phyloP scores from a whole-genome alignment of 495 filamentous ascomycete species.

The Stereocaulon alpinum region DNA sequence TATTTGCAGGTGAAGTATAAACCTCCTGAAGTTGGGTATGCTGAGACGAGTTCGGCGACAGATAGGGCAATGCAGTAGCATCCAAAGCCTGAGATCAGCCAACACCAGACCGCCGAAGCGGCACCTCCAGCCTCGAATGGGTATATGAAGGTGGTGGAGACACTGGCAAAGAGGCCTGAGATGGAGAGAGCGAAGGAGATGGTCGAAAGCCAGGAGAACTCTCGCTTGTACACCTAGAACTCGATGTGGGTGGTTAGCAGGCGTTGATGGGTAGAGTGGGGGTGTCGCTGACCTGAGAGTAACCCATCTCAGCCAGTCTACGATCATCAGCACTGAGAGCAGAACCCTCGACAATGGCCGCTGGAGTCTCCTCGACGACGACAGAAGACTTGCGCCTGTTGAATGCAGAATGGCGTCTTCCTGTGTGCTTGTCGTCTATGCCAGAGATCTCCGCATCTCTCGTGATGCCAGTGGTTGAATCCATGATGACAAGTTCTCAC shows the following conservation, averaged over 20 bases:
- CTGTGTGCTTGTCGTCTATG: background rate
- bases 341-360: conserved; percentile 14
- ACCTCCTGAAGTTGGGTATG: conserved; percentile 47
- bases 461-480: background rate
- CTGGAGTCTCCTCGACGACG: conserved; percentile 13
- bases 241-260: background rate
- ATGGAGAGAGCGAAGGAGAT: conserved; percentile 58
- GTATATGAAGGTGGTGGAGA: conserved; percentile 52
- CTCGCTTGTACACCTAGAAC: conserved; percentile 46
- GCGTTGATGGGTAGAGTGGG: background rate
- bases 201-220: conserved; percentile 51
- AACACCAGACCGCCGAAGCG: conserved; percentile 53
- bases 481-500: background rate
- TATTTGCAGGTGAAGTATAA: conserved; percentile 42
- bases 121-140: conserved; percentile 50
- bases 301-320: conserved; percentile 26
- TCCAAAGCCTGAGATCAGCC: conserved; percentile 52
- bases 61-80: conserved; percentile 53
- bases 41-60: conserved; percentile 48
- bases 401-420: conserved; percentile 12
- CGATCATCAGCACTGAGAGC: conserved; percentile 22
- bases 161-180: conserved; percentile 48
- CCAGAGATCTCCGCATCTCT: background rate
- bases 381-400: conserved; percentile 16
- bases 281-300: conserved; percentile 20